Evolutionary conservation across 1,139 yeast species (phyloP), one percentile per base, ranked within the genome.

Genomic region (Suhomyces bokatorum): DNA sequence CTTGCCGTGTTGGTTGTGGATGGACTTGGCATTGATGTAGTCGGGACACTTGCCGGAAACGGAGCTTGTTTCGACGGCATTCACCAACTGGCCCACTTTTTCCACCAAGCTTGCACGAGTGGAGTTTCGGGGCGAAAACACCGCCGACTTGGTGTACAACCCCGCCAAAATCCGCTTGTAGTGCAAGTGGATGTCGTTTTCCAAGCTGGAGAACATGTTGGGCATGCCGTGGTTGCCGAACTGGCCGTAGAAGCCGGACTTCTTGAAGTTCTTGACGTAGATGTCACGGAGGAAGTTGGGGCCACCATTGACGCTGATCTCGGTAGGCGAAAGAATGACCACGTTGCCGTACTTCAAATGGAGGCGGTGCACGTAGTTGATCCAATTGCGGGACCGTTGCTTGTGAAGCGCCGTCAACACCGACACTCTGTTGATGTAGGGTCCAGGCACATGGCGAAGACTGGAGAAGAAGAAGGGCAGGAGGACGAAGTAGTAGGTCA

Each of bases 271-370:
- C 48, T 64, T 70, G 35, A 77, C 63, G 58, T 85, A 85, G 17
- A 85, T 74, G 33, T 80, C 82, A 53, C 75, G 78, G 40, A 83
- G 55, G 49, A 70, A 77, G 35, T 72, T 70, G 7, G 73, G 51
- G 42, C 68, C 69, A 14, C 83, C 84, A 42, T 78, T 71, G 34
- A 84, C 75, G 42, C 86, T 82, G 16, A 85, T 67, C 53, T 83
- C 89, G 20, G 67, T 62, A 2, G 91, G 90, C 1, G 83, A 75
- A 13, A 85, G 60, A 11, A 86, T 66, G 9, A 85, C 83, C 8
- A 85, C 69, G 35, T 67, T 73, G 0, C 91, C 91, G 51, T 83
- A 83, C 47, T 65, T 60, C 38, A 62, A 47, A 53, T 85, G 93
- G 46, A 84, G 64, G 2, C 59, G 43, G 44, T 81, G 77, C 2